Evolutionary conservation across 1,284 basidiomycete species (phyloP), one percentile per base, ranked within the genome.

Genomic region (Apiotrichum domesticum): DNA sequence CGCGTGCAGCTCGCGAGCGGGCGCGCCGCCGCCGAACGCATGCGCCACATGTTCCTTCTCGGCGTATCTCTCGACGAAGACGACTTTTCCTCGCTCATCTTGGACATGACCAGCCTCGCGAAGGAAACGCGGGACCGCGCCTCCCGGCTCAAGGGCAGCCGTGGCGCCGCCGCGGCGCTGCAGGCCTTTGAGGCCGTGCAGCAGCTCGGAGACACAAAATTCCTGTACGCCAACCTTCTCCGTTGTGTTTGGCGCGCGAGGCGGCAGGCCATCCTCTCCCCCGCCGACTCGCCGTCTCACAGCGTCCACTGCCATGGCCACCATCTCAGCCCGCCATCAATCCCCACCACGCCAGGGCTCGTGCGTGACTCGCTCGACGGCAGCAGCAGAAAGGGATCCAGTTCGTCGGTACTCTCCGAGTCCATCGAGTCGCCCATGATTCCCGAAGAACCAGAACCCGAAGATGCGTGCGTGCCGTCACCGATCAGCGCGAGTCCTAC

Each of bases 1-100:
- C 64, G 67, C 3, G 69, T 75, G 6, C 73, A 75, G 53, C 65
- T 73, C 29, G 68, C 68, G 3, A 71, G 70, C 5, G 68, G 68
- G n/a, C 58, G 64, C 41, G 65, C 68, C 2, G 67, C 63, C 4
- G 59, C 72, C 34, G 66, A 73, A 50, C 63, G 72, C 6, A 61
- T 73, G 6, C 64, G 68, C 34, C 69, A 70, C 52, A 70, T 68
- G 3, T 72, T 74, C 52, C 47, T 63, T 37, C 66, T 72, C 35
- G 71, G 69, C 35, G 59, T 63, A 8, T 63, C 67, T 7, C 58
- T 73, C 13, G 69, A 74, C 50, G 71, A 73, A 43, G 71, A 71
- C 52, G 74, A 73, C 46, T 73, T 74, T 59, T 56, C 68, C 34
- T 62, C 64, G 1, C 61, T 75, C 44, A 63, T 76, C 46, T 51